These are phyloP conservation scores for Tephrocybe sp. DNA, from an alignment of 768 basidiomycete genomes.

Conservation along the genomic window DNA sequence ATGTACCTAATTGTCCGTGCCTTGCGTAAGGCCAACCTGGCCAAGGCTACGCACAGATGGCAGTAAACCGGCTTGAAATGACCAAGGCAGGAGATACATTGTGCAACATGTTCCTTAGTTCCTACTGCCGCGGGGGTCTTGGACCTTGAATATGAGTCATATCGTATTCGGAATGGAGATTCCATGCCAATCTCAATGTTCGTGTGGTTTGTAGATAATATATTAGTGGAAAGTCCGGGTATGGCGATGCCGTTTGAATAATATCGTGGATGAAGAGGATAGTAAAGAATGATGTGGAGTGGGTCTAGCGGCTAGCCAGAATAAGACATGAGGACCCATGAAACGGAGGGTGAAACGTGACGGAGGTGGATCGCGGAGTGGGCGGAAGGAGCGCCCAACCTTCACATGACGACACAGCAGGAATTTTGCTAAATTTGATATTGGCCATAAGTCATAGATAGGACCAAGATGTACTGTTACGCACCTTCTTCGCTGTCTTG, in stretches of 20 bases:
- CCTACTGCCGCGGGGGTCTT: background rate
- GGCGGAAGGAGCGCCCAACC: background rate
- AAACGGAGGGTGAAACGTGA: slow-evolving; percentile 15
- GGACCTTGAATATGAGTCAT: background rate
- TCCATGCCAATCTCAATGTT: background rate
- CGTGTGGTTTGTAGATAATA: slow-evolving; percentile 2
- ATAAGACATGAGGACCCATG: slow-evolving; percentile 5
- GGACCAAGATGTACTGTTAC: slow-evolving; percentile 14
- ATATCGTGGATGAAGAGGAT: background rate
- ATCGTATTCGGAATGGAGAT: background rate
- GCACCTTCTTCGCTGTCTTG: slow-evolving; percentile 98
- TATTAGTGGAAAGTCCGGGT: slow-evolving; percentile 15
- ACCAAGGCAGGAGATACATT: background rate
- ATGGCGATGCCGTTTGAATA: slow-evolving; percentile 5
- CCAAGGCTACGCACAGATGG: background rate
- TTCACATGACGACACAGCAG: slow-evolving; percentile 87
- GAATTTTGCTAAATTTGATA: slow-evolving; percentile 78
- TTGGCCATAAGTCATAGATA: background rate
- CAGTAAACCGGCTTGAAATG: background rate
- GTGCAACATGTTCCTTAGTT: background rate
- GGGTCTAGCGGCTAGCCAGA: slow-evolving; percentile 8
- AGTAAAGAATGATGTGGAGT: background rate
- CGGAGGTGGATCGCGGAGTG: background rate
- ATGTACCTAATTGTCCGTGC: background rate
- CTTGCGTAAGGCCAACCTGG: background rate